phyloP scores from a whole-genome alignment of 306 rosid genomes.

The Comarum palustre region DNA sequence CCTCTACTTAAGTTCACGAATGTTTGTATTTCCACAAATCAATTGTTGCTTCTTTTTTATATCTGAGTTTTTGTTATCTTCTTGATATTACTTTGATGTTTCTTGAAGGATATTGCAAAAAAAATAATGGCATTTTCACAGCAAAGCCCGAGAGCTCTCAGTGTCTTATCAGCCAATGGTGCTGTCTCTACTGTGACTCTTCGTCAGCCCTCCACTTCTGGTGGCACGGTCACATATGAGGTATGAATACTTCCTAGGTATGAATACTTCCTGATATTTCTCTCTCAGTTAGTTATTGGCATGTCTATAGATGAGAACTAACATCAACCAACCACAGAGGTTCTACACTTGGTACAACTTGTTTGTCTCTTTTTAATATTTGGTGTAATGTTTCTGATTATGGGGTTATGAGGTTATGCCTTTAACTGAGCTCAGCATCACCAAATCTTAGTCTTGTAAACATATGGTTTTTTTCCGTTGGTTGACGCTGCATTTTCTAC shows the following conservation, averaged over 20 bases:
- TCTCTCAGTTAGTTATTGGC: not conserved
- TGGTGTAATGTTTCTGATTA: not conserved
- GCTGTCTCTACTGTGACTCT: constrained; percentile 90
- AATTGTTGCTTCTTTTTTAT: not conserved
- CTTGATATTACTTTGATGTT: not conserved
- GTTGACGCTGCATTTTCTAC: constrained; percentile 3
- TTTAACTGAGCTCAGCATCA: not conserved
- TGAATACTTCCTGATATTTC: constrained; percentile 14
- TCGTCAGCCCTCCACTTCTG: constrained; percentile 80
- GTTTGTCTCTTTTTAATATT: not conserved
- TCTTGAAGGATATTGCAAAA: constrained; percentile 70
- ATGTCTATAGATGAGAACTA: not conserved
- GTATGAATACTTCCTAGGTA: constrained; percentile 56
- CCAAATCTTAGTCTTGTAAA: not conserved
- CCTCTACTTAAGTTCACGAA: not conserved
- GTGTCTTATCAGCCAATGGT: constrained; percentile 85
- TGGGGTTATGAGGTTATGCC: not conserved
- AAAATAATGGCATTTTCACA: constrained; percentile 90
- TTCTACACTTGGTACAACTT: not conserved
- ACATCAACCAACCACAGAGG: constrained; percentile 9
- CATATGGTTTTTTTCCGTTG: not conserved
- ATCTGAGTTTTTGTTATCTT: not conserved
- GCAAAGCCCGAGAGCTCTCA: constrained; percentile 79
- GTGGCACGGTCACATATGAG: constrained; percentile 93
- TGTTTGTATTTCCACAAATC: not conserved